Evolutionary conservation across 2,329 filamentous ascomycete species (phyloP), one percentile per base, ranked within the genome.

Genomic region (Neofusicoccum parvum): DNA sequence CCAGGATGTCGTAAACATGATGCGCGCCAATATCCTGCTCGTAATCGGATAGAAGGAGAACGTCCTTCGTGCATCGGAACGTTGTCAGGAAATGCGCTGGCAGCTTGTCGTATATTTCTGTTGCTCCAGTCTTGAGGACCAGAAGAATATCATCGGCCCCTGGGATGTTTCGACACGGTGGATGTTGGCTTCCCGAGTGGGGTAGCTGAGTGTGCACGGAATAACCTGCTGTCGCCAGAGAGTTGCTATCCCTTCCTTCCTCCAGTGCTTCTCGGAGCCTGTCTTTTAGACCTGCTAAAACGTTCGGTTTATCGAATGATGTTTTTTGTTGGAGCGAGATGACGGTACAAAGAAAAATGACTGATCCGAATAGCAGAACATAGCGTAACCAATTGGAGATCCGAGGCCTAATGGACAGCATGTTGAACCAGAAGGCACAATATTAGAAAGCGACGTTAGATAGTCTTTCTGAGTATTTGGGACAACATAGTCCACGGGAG

Each of bases 121-220:
- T 87, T 15, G 86, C 85, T 48, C 86, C 86, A 1, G 86, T 88
- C 67, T 86, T 84, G 68, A 88, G 78, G n/a, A 87, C 78, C 5
- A 88, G 81, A 32, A 87, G 79, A 12, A 87, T 74, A 70, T 88
- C 83, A 17, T 86, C 81, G 62, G 73, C 73, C 15, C 77, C 69
- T 34, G 73, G 69, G 34, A 72, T 71, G 10, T 74, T 68, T 5
- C 74, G 71, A 64, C 75, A 78, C 17, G 59, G 27, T 32, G 27
- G 27, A 7, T 32, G 27, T 32, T 32, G 27, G 27, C 27, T 32
- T 32, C 27, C 27, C 5, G 7, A 7, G 7, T 32, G 7, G 5
- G 27, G 27, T 32, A 7, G 27, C 27, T 32, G 27, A 7, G 27
- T 32, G 5, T 32, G 27, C 27, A 32, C 5, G 27, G 27, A 6